These are phyloP conservation scores for Agroathelia rolfsii DNA, from an alignment of 1,284 basidiomycete genomes.

Conservation along the genomic window DNA sequence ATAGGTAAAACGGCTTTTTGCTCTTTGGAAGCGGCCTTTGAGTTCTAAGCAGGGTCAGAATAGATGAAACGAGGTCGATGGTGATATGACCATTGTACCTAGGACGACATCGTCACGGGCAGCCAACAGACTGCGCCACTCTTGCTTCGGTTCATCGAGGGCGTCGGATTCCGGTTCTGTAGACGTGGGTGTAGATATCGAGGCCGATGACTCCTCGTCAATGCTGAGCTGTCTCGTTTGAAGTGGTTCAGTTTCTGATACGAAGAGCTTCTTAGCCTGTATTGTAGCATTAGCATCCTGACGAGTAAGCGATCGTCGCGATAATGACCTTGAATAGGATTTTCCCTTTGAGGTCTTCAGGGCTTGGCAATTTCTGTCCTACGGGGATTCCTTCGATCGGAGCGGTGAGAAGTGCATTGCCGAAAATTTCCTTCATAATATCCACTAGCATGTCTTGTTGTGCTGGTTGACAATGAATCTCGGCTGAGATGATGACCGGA, in stretches of 20 bases:
- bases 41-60: too few species aligned
- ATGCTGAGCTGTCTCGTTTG: conserved; percentile 22
- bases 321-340: conserved; percentile 74
- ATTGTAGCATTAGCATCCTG: too few species aligned
- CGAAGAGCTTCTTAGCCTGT: conserved; percentile 56
- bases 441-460: conserved; percentile 80
- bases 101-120: too few species aligned
- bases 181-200: conserved; percentile 20
- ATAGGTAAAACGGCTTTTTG: conserved; percentile 7
- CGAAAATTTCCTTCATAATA: conserved; percentile 77
- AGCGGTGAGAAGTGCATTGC: conserved; percentile 60
- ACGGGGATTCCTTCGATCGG: conserved; percentile 41
- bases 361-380: conserved; percentile 69
- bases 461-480: conserved; percentile 77
- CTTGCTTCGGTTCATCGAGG: conserved; percentile 18
- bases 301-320: conserved; percentile 5
- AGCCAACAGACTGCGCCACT: conserved; percentile 19
- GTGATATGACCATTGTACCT: too few species aligned
- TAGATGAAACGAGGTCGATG: too few species aligned
- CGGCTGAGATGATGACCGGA: conserved; percentile 90
- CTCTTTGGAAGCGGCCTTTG: too few species aligned
- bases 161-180: conserved; percentile 17
- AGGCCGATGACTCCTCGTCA: conserved; percentile 26
- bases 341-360: conserved; percentile 73
- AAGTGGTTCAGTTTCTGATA: conserved; percentile 21